Evolutionary conservation across 1,139 yeast species (phyloP), one percentile per base, ranked within the genome.

Genomic region (Blastobotrys niveus): DNA sequence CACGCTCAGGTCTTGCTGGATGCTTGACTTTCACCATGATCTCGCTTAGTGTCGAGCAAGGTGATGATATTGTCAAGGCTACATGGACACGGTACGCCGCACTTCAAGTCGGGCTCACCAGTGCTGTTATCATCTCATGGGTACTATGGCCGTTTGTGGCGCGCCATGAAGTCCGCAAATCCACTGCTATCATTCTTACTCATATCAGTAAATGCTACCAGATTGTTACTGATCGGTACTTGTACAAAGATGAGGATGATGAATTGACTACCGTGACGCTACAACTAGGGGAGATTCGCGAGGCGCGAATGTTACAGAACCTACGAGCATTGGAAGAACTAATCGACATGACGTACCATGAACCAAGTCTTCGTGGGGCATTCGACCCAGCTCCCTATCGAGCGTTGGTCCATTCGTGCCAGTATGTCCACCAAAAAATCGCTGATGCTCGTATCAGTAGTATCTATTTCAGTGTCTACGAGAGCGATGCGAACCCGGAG

Each of bases 131-230:
- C 1, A 58, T 70, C 2, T 71, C 68, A 46, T 72, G 76, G 75
- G 42, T 72, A 1, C 57, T 73, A 17, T 73, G 77, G 77, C 74
- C 78, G 1, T 72, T 72, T 53, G 64, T 64, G 19, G 74, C 77
- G 1, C 64, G 71, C 26, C 63, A 61, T 12, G 76, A 72, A 47
- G 61, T 73, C 5, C 64, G 71, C 26, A 51, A 61, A 8, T 68
- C 74, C 0, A 58, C 68, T 39, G 61, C 76, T 1, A 60, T 65
- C 1, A 49, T 73, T 31, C 50, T 74, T 14, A 56, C 65, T 1
- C 71, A 73, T 50, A 58, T 73, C 24, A 65, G 73, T 14, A 72
- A 70, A 49, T 68, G 74, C 1, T 74, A 72, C 48, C 76, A 72
- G 50, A 61, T 67, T 15, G 72, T 73, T 1, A 64, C 73, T 17